Conservation (phyloP, 1,139 yeast genomes). For the Candida sanyaensis region DNA sequence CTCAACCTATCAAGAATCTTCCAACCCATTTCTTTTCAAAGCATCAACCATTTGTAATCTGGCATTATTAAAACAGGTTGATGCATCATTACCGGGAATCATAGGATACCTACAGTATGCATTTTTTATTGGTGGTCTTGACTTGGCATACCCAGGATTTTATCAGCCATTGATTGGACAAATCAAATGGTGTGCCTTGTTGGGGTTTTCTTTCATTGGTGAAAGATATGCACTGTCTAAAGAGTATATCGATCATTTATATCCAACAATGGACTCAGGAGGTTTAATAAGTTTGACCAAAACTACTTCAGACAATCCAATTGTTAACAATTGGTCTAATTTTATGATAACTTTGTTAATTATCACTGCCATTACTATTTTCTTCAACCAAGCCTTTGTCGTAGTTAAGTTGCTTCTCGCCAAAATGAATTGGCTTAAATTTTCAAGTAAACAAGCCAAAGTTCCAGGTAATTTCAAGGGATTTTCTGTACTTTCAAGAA, state of each 20-base stretch:
- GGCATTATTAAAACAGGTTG: constrained; percentile 55
- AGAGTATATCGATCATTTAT: constrained; percentile 29
- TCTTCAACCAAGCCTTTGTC: constrained; percentile 25
- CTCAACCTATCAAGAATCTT: constrained; percentile 65
- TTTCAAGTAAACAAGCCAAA: constrained; percentile 4
- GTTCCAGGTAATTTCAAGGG: constrained; percentile 4
- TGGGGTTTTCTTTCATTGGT: constrained; percentile 28
- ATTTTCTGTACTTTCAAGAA: constrained; percentile 15
- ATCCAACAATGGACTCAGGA: constrained; percentile 32
- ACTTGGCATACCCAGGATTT: constrained; percentile 64
- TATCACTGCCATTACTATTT: constrained; percentile 28
- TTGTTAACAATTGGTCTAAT: constrained; percentile 41
- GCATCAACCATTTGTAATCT: constrained; percentile 66
- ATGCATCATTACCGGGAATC: constrained; percentile 55
- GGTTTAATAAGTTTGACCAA: constrained; percentile 35
- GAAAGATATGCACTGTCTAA: not conserved
- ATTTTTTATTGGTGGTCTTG: constrained; percentile 56
- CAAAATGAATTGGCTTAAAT: constrained; percentile 13
- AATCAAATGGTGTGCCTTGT: constrained; percentile 38
- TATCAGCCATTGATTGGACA: constrained; percentile 55
- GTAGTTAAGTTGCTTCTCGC: constrained; percentile 18
- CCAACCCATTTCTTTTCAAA: constrained; percentile 55
- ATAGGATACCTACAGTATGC: constrained; percentile 59
- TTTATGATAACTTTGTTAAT: constrained; percentile 37
- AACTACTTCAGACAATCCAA: constrained; percentile 26